Evolutionary conservation across 441 rosid species (phyloP).

Genomic region (Gossypium schwendimanii): DNA sequence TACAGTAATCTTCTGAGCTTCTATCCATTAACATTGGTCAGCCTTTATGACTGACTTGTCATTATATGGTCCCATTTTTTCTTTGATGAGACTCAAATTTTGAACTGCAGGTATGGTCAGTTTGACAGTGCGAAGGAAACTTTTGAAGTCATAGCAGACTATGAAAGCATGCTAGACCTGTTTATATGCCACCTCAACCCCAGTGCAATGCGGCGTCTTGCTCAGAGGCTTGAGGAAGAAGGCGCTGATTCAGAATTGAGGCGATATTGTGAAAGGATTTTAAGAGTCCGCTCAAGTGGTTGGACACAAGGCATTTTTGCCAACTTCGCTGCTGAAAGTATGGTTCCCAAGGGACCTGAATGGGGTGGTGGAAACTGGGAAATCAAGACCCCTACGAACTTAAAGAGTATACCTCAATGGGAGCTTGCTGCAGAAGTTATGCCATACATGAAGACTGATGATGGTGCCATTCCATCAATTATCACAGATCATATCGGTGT

Average conservation of each 20-base stretch:
- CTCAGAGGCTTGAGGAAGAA: conserved; percentile 95
- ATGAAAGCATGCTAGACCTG: conserved; percentile 90
- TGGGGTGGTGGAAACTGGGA: conserved; percentile 99
- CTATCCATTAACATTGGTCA: background rate
- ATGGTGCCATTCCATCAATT: conserved; percentile 85
- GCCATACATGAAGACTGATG: conserved; percentile 98
- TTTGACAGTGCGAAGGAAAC: conserved; percentile 96
- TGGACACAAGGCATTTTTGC: conserved; percentile 99
- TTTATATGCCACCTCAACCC: conserved; percentile 98
- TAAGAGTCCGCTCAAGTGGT: conserved; percentile 88
- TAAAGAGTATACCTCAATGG: conserved; percentile 90
- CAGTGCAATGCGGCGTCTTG: conserved; percentile 97
- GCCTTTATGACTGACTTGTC: background rate
- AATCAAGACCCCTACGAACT: conserved; percentile 75
- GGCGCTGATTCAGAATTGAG: conserved; percentile 80
- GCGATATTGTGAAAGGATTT: conserved; percentile 85
- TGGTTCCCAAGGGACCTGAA: conserved; percentile 98
- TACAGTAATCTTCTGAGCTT: background rate
- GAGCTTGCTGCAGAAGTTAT: conserved; percentile 93
- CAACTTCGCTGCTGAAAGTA: conserved; percentile 97
- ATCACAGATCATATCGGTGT: conserved; percentile 91
- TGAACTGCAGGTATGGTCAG: conserved; percentile 80
- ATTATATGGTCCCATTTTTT: conserved; percentile 1
- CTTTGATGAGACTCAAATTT: conserved; percentile 16
- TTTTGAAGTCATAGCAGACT: conserved; percentile 93